Evolutionary conservation across 2,329 filamentous ascomycete species (phyloP).

Genomic region (Ceratocystis harringtonii): DNA sequence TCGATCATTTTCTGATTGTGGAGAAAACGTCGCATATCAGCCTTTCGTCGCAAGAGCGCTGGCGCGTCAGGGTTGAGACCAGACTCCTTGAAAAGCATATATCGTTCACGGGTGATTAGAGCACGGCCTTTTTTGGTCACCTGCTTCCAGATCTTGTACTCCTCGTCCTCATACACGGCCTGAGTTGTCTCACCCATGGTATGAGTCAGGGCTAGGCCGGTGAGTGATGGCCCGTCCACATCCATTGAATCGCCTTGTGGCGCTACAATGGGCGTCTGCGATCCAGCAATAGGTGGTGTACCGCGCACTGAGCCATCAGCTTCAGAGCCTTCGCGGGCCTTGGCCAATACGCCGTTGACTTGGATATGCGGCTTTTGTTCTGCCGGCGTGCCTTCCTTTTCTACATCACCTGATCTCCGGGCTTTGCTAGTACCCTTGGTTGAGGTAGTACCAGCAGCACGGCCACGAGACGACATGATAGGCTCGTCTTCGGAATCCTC

Average conservation of each 20-base stretch:
- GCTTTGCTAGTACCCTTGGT: slow-evolving; percentile 61
- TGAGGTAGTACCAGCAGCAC: slow-evolving; percentile 49
- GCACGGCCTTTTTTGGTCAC: slow-evolving; percentile 95
- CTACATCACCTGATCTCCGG: slow-evolving; percentile 47
- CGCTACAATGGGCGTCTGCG: slow-evolving; percentile 58
- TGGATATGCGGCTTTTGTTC: slow-evolving; percentile 62
- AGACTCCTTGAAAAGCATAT: slow-evolving; percentile 71
- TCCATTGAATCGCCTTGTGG: slow-evolving; percentile 80
- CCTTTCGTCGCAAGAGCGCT: slow-evolving; percentile 68
- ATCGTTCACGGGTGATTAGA: slow-evolving; percentile 67
- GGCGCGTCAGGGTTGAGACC: slow-evolving; percentile 77
- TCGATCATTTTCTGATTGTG: slow-evolving; percentile 15
- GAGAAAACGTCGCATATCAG: slow-evolving; percentile 78
- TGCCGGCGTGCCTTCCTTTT: slow-evolving; percentile 63
- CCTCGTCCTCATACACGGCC: slow-evolving; percentile 75
- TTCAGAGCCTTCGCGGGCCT: slow-evolving; percentile 60
- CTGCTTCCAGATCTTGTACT: slow-evolving; percentile 98
- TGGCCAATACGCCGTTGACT: slow-evolving; percentile 47
- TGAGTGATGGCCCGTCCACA: slow-evolving; percentile 60
- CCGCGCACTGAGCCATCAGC: slow-evolving; percentile 60
- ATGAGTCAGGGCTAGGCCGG: slow-evolving; percentile 47
- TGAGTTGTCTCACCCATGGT: slow-evolving; percentile 52
- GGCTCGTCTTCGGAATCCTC: slow-evolving; percentile 96
- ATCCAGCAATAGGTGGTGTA: slow-evolving; percentile 63
- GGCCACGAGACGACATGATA: slow-evolving; percentile 91